Evolutionary conservation across 768 basidiomycete species (phyloP), one percentile per base, ranked within the genome.

Genomic region (Lactarius sanguifluus): DNA sequence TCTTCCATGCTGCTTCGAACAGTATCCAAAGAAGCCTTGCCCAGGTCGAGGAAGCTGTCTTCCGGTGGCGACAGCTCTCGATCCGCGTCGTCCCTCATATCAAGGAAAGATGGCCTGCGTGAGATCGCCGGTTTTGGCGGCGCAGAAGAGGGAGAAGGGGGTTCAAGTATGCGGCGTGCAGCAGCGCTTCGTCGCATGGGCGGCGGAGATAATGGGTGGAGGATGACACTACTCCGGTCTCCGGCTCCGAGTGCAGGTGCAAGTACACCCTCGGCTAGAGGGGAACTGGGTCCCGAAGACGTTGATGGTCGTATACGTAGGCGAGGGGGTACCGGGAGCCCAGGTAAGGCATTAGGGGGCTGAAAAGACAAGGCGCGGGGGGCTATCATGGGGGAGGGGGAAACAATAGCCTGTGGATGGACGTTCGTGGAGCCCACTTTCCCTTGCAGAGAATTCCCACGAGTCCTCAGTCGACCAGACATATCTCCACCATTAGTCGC

Each of bases 61-160:
- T 75, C 76, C 38, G 73, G 70, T 1, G 68, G 68, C 18, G 68
- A 20, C 36, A 61, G 64, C 38, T 71, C 69, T 28, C 34, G 66
- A 34, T 74, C 72, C 25, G 36, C 59, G 34, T 75, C 74, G 65
- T 81, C 79, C 28, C 77, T 86, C 65, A 91, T 88, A 41, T 90
- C 87, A 57, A 91, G 77, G 74, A 91, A 91, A 1, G 88, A 90
- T 23, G 89, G 85, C 72, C 89, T 88, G 72, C 80, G 81, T 77
- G 87, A 82, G 66, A 90, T 78, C 8, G 84, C 84, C 57, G 79
- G 81, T 56, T 82, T 81, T 43, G 18, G 30, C 10, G 38, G 32
- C 20, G 34, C 54, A 18, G 66, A 41, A 45, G 75, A 20, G n/a
- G 62, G 47, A 43, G 59, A n/a, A 40, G 59, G 23, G 40, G 47